phyloP scores from a whole-genome alignment of 2,329 filamentous ascomycete species.

The Clarireedia homoeocarpa region DNA sequence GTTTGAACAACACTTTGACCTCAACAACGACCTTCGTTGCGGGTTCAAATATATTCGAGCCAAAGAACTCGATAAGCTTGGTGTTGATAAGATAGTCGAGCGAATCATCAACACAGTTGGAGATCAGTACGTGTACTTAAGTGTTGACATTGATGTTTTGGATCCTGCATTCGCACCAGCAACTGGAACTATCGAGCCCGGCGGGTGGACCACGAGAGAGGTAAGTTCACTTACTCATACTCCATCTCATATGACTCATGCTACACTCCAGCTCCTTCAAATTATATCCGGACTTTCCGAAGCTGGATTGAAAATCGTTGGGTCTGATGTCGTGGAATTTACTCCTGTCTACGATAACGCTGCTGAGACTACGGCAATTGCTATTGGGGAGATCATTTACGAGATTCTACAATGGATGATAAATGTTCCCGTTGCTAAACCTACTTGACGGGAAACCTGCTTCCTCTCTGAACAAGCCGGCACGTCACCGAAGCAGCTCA shows the following conservation, averaged over 20 bases:
- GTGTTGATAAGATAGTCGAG: slow-evolving; percentile 21
- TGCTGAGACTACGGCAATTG: slow-evolving; percentile 27
- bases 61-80: slow-evolving; percentile 23
- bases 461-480: too few species aligned
- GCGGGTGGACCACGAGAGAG: slow-evolving; percentile 30
- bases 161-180: slow-evolving; percentile 28
- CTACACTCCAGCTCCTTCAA: slow-evolving; percentile 18
- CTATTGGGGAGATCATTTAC: slow-evolving; percentile 23
- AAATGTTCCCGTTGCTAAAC: slow-evolving; percentile 20
- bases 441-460: background rate
- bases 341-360: slow-evolving; percentile 27
- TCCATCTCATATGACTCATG: background rate
- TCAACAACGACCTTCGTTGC: slow-evolving; percentile 26
- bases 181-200: slow-evolving; percentile 28
- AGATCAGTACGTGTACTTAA: slow-evolving; percentile 25
- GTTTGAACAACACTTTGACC: slow-evolving; percentile 22
- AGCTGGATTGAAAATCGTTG: slow-evolving; percentile 27
- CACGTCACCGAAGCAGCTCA: too few species aligned
- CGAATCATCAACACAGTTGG: slow-evolving; percentile 25
- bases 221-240: slow-evolving; percentile 2
- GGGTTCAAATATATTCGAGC: slow-evolving; percentile 26
- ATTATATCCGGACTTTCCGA: slow-evolving; percentile 25
- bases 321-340: slow-evolving; percentile 29
- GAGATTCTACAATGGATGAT: slow-evolving; percentile 29
- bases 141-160: slow-evolving; percentile 28